Conservation (phyloP, 2,329 filamentous ascomycete genomes). For the Sclerotinia subarctica region DNA sequence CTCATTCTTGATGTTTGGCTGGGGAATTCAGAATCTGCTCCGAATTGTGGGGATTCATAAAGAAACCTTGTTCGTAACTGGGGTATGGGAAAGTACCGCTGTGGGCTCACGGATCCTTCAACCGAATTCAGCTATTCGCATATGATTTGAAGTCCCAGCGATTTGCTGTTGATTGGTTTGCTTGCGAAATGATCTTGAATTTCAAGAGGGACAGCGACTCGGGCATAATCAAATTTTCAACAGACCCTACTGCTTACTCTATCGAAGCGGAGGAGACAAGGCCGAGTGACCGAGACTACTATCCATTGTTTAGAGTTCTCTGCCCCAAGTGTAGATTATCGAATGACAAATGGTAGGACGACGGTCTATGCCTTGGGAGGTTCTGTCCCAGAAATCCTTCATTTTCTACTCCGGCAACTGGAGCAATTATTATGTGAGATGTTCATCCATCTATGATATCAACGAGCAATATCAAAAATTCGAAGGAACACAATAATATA, state of each 20-base stretch:
- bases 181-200: neutral
- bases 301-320: too few species aligned
- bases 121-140: neutral
- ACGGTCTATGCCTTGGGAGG: neutral
- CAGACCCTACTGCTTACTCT: neutral
- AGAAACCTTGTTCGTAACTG: neutral
- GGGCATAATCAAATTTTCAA: neutral
- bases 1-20: neutral
- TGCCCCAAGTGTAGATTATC: too few species aligned
- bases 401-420: neutral
- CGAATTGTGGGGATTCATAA: slow-evolving; percentile 5
- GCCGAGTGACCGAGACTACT: too few species aligned
- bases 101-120: neutral
- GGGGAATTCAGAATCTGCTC: neutral
- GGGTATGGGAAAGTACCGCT: neutral
- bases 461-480: neutral
- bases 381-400: neutral
- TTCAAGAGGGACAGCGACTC: neutral
- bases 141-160: neutral
- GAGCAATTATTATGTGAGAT: neutral
- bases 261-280: neutral
- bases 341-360: neutral
- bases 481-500: neutral
- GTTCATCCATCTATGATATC: neutral
- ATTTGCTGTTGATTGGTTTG: slow-evolving; percentile 1